phyloP scores from a whole-genome alignment of 2,329 filamentous ascomycete species.

The Monilinia fructicola region DNA sequence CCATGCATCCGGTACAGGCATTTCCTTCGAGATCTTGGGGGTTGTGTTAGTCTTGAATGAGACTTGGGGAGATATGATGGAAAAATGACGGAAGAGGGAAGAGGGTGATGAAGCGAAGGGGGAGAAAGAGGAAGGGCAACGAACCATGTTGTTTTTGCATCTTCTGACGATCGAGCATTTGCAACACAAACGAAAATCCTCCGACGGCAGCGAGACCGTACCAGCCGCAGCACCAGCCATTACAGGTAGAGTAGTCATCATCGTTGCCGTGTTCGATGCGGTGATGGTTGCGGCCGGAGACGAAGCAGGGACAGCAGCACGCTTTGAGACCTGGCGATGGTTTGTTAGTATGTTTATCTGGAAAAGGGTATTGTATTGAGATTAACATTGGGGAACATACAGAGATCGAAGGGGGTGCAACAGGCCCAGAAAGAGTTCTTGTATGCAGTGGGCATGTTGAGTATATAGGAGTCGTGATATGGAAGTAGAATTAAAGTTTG shows the following conservation, averaged over 20 bases:
- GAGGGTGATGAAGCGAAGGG: not conserved
- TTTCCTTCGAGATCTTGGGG: constrained; percentile 17
- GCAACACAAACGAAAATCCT: constrained; percentile 17
- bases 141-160: constrained; percentile 21
- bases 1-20: constrained; percentile 9
- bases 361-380: not conserved
- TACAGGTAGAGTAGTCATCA: constrained; percentile 11
- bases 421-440: constrained; percentile 20
- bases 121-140: not conserved
- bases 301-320: constrained; percentile 23
- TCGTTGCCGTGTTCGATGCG: constrained; percentile 17
- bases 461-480: not conserved
- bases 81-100: not conserved
- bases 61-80: not conserved
- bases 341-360: not conserved
- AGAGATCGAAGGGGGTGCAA: constrained; percentile 14
- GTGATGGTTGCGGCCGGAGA: constrained; percentile 23
- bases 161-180: constrained; percentile 18
- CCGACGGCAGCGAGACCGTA: not conserved
- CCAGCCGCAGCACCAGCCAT: constrained; percentile 17
- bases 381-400: constrained; percentile 1
- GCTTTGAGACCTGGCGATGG: constrained; percentile 2
- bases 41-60: not conserved
- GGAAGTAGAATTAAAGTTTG: not conserved
- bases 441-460: constrained; percentile 10